Evolutionary conservation across 495 filamentous ascomycete species (phyloP), one percentile per base, ranked within the genome.

Genomic region (Penicillium lividum): DNA sequence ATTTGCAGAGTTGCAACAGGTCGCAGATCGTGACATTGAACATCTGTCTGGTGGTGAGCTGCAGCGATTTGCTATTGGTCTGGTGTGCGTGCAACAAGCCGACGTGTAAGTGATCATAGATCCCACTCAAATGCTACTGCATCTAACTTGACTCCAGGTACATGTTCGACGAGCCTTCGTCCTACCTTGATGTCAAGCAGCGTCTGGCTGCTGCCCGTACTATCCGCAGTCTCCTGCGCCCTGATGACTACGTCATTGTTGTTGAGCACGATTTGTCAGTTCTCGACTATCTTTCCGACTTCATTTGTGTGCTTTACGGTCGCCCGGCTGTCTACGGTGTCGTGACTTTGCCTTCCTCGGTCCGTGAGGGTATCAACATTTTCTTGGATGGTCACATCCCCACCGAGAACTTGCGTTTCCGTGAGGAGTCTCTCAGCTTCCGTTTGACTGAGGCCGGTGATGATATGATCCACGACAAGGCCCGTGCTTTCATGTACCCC

Each of bases 81-180:
- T 92, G 48, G 90, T 94, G 40, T 98, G 95, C 68, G 93, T 98
- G 25, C 93, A 97, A 71, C 86, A 96, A 64, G 93, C 93, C 38
- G 94, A 98, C 76, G 92, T 97, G 85, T 93, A 85, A 70, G 86
- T 63, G 36, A 6, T 27, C 61, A 33, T 49, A 48, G 13, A 2
- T 1, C 33, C 5, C 27, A 43, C 9, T 6, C 16, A 18, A 11
- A 22, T 11, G 40, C 15, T 25, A 22, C 11, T 11, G 6, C 29
- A 22, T 38, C 54, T 63, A 53, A 65, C 38, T n/a, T 36, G 18
- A 16, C 44, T 40, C 11, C 64, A 89, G 87, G 28, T 97, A 98
- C 80, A 98, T 98, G 95, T 98, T 98, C 66, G 94, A 98, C 71
- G 94, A 98, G 79, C 95, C 95, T 25, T 97, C 93, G 13, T 98